Evolutionary conservation across 768 basidiomycete species (phyloP).

Genomic region (Lactarius quietus): DNA sequence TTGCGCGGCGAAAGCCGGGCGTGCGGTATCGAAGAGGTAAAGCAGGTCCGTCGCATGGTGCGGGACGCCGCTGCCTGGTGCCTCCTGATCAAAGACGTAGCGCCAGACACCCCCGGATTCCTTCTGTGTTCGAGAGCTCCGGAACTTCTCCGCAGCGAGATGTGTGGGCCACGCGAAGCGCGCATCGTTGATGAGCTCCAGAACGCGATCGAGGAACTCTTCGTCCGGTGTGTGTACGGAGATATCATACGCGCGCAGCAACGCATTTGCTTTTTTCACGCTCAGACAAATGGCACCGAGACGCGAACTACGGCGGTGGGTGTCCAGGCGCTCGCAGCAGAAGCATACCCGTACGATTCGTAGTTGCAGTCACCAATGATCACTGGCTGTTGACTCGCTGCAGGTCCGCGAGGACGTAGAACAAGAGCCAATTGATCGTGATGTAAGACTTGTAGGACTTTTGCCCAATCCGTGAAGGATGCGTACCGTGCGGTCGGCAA

Average conservation of each 20-base stretch:
- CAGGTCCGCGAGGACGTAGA: slow-evolving; percentile 17
- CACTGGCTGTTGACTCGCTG: slow-evolving; percentile 52
- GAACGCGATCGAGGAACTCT: slow-evolving; percentile 61
- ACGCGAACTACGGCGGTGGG: slow-evolving; percentile 58
- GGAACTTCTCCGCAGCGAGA: slow-evolving; percentile 43
- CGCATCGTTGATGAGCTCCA: slow-evolving; percentile 74
- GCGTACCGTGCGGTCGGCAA: slow-evolving; percentile 22
- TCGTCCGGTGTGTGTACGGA: slow-evolving; percentile 55
- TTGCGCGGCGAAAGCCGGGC: slow-evolving; percentile 37
- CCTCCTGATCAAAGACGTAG: slow-evolving; percentile 81
- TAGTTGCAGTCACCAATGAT: slow-evolving; percentile 71
- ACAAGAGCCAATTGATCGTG: slow-evolving; percentile 21
- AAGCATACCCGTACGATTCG: slow-evolving; percentile 63
- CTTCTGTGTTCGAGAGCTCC: neutral
- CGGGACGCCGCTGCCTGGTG: slow-evolving; percentile 57
- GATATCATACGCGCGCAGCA: slow-evolving; percentile 73
- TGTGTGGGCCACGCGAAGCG: slow-evolving; percentile 77
- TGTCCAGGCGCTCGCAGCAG: slow-evolving; percentile 60
- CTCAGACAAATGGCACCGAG: slow-evolving; percentile 74
- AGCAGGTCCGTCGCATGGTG: slow-evolving; percentile 72
- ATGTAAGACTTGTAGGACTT: slow-evolving; percentile 21
- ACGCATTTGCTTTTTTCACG: slow-evolving; percentile 52
- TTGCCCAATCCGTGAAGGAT: slow-evolving; percentile 18
- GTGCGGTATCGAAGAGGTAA: slow-evolving; percentile 75
- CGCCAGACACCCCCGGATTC: slow-evolving; percentile 61